Percentiles rank a stretch among this genome's conserved stretches.
These are phyloP conservation scores for Pseudogymnoascus sp. DNA, from an alignment of 2,329 filamentous ascomycete genomes.

Conservation along the genomic window DNA sequence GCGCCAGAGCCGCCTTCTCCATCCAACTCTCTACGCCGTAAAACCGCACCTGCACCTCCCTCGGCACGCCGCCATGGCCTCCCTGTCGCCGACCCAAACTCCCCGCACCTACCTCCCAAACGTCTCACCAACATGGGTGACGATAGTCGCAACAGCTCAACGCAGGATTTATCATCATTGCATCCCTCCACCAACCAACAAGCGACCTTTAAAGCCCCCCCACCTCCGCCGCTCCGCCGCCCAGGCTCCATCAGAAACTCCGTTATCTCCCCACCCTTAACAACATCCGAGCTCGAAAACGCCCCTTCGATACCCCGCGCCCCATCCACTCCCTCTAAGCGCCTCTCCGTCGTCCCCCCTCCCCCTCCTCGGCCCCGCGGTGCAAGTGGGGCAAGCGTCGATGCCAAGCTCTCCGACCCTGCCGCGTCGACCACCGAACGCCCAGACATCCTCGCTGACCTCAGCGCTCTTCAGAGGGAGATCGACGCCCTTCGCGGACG, in stretches of 20 bases:
- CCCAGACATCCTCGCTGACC: constrained; percentile 60
- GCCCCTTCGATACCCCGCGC: constrained; percentile 22
- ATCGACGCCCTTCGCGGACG: constrained; percentile 56
- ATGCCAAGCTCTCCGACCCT: constrained; percentile 17
- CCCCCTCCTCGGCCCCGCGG: constrained; percentile 33
- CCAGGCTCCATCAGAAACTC: constrained; percentile 18
- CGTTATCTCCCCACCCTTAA: constrained; percentile 19
- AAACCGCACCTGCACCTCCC: constrained; percentile 34
- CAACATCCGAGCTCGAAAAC: constrained; percentile 17
- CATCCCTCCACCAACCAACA: constrained; percentile 10
- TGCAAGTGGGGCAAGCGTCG: constrained; percentile 27
- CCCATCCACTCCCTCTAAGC: constrained; percentile 34
- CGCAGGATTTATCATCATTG: constrained; percentile 13
- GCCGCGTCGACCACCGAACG: constrained; percentile 18
- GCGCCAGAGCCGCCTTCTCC: constrained; percentile 35
- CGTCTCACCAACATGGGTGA: constrained; percentile 24
- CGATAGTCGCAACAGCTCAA: constrained; percentile 16
- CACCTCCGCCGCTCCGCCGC: constrained; percentile 27
- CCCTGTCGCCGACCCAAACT: constrained; percentile 22
- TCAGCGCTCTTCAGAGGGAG: constrained; percentile 63
- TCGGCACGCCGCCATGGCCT: constrained; percentile 28
- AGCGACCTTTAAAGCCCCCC: constrained; percentile 21
- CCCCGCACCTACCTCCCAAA: constrained; percentile 18
- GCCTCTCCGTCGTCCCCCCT: constrained; percentile 21
- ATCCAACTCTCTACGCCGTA: constrained; percentile 24